These are phyloP conservation scores for Euphorbia corollata DNA, from an alignment of 441 rosid genomes.

Conservation along the genomic window DNA sequence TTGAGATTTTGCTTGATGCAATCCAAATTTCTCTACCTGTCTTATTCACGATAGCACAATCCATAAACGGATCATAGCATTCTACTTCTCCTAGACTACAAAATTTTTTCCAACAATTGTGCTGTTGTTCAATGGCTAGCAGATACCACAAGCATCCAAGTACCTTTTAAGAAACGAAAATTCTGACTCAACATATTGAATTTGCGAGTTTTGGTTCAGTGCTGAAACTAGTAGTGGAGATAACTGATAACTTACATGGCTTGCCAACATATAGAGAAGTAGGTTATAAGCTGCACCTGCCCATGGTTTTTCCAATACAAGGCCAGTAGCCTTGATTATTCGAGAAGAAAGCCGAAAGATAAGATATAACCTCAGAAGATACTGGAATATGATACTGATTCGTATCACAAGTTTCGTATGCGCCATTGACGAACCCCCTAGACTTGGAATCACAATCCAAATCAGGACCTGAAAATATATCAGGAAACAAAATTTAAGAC, in stretches of 20 bases:
- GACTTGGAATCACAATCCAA: conserved; percentile 43
- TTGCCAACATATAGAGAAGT: conserved; percentile 50
- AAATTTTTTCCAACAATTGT: conserved; percentile 43
- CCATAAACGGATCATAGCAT: conserved; percentile 16
- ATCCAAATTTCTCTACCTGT: conserved; percentile 6
- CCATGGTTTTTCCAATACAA: conserved; percentile 54
- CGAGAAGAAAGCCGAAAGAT: conserved; percentile 45
- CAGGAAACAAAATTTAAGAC: neutral
- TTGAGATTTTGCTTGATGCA: no score
- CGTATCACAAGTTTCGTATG: conserved; percentile 28
- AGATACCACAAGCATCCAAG: conserved; percentile 57
- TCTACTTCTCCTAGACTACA: conserved; percentile 11
- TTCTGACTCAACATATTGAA: neutral
- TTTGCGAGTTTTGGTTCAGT: neutral
- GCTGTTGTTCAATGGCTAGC: conserved; percentile 42
- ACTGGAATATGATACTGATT: conserved; percentile 39
- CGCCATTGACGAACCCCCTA: conserved; percentile 29
- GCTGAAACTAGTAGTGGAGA: neutral
- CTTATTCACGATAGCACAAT: conserved; percentile 15
- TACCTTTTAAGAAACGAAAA: conserved; percentile 26
- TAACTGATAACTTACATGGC: conserved; percentile 38
- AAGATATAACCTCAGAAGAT: conserved; percentile 44
- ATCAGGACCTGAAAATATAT: conserved; percentile 35
- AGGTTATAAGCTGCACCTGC: conserved; percentile 61
- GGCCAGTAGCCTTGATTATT: conserved; percentile 43